Evolutionary conservation across 2,329 filamentous ascomycete genomes (phyloP).

Genomic region (Talaromyces marneffei): DNA sequence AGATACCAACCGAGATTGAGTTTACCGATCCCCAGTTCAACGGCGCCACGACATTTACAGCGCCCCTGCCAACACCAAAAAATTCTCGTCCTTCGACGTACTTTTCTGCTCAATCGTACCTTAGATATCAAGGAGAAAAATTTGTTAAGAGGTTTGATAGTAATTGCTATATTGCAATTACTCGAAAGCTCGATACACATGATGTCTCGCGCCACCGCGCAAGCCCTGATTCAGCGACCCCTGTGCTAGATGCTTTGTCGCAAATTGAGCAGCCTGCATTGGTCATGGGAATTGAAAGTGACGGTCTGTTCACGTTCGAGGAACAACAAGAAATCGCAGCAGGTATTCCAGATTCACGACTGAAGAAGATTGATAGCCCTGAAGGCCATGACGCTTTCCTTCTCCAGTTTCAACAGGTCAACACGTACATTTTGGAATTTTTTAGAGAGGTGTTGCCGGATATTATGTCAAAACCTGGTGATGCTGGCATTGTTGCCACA

Average conservation of each 20-base stretch:
- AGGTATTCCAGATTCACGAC: conserved; percentile 67
- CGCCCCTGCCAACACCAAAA: conserved; percentile 30
- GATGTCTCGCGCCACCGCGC: conserved; percentile 77
- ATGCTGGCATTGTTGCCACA: conserved; percentile 43
- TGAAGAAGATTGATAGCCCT: conserved; percentile 85
- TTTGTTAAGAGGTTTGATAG: conserved; percentile 96
- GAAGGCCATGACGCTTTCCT: conserved; percentile 97
- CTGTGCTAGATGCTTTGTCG: conserved; percentile 67
- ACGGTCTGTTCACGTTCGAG: conserved; percentile 93
- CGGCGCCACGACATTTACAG: conserved; percentile 53
- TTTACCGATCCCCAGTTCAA: conserved; percentile 65
- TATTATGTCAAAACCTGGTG: conserved; percentile 67
- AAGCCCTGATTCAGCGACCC: conserved; percentile 31
- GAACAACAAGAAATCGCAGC: conserved; percentile 90
- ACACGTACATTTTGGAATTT: conserved; percentile 77
- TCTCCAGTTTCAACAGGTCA: conserved; percentile 95
- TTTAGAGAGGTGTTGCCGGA: conserved; percentile 76
- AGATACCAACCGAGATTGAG: conserved; percentile 27
- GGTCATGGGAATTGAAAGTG: conserved; percentile 89
- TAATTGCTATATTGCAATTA: conserved; percentile 99
- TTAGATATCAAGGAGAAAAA: conserved; percentile 92
- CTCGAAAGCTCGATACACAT: conserved; percentile 94
- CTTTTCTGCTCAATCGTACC: conserved; percentile 95
- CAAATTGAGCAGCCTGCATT: conserved; percentile 83
- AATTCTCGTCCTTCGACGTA: conserved; percentile 61